phyloP scores from a whole-genome alignment of 2,329 filamentous ascomycete species.

The Stachybotrys elegans region DNA sequence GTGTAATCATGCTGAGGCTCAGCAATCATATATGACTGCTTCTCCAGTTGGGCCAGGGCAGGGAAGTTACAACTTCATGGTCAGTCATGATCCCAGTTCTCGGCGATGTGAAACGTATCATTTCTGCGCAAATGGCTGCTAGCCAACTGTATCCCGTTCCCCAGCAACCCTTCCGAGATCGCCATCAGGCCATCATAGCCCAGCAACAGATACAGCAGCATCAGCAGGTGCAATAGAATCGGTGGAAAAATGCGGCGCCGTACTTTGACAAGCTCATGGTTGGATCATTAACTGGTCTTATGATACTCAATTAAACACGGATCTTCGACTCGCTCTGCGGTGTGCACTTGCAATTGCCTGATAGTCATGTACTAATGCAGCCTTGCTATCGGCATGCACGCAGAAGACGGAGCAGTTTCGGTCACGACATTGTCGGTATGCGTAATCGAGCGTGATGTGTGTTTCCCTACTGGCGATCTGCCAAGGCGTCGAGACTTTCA shows the following conservation, averaged over 20 bases:
- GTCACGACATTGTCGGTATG: no score
- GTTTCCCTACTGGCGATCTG: no score
- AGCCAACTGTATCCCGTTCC: conserved; percentile 49
- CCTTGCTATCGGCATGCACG: no score
- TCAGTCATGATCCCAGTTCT: conserved; percentile 62
- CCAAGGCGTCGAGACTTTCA: no score
- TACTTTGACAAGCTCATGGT: conserved; percentile 81
- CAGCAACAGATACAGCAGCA: conserved; percentile 55
- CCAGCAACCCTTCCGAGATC: conserved; percentile 40
- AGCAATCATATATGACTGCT: conserved; percentile 40
- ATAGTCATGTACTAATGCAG: no score
- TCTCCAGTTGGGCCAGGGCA: conserved; percentile 38
- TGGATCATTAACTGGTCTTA: conserved; percentile 83
- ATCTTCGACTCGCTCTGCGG: no score
- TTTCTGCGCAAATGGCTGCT: conserved; percentile 50
- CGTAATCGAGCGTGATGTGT: no score
- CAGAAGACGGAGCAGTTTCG: no score
- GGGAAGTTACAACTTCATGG: conserved; percentile 32
- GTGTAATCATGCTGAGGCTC: conserved; percentile 34
- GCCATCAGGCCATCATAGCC: conserved; percentile 40
- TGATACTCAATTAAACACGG: no score
- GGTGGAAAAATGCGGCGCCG: conserved; percentile 49
- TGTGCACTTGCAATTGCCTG: no score
- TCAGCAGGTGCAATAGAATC: conserved; percentile 42
- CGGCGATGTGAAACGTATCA: conserved; percentile 59